Base-by-base conservation (phyloP, 2,329 filamentous ascomycete genomes). In the Pseudocercospora vitis region DNA sequence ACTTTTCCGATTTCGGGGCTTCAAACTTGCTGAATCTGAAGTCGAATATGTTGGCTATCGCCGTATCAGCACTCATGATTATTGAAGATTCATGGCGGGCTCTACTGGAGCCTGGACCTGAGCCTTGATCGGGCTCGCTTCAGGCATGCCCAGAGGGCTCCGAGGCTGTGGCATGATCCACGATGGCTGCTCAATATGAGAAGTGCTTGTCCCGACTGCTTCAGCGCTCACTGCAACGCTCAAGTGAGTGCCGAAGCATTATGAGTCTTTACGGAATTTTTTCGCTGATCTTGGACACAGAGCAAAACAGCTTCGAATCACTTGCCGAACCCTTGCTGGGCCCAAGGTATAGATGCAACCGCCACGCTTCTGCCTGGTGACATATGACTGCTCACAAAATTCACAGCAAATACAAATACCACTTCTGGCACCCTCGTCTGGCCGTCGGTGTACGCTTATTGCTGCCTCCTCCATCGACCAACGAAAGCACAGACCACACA, bases 11-110 rank as follows among this genome's bases (percentile, higher is more conserved):
- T 56, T 49, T 54, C 31, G 23, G 14, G 29, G n/a, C 50, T 48
- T 46, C 32, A 56, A 58, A 53, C 14, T 52, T 16, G 55, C 33
- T 59, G 44, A 21, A 53, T 44, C 35, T 16, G 44, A 50, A 54
- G 44, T 46, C 16, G 31, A 33, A 14, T 37, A 46, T 47, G n/a
- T 33, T 35, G 48, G 29, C 37, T 56, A 56, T 33, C 32, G 29
- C 50, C 44, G 16, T 49, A 46, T 52, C 52, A 31, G 45, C 48
- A 48, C 55, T 58, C 48, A 56, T 31, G 45, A 48, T 45, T 59
- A 56, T 60, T 58, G 55, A 57, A 54, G 48, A n/a, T 33, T 48
- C 42, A 45, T 56, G 59, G 52, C 57, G 45, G 54, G 28, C 50
- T 47, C 50, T 52, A 53, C 51, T 50, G 52, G 48, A 32, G 55